Base-by-base conservation (phyloP, 108 stramenopile genomes). In the Aurantiochytrium sp. region DNA sequence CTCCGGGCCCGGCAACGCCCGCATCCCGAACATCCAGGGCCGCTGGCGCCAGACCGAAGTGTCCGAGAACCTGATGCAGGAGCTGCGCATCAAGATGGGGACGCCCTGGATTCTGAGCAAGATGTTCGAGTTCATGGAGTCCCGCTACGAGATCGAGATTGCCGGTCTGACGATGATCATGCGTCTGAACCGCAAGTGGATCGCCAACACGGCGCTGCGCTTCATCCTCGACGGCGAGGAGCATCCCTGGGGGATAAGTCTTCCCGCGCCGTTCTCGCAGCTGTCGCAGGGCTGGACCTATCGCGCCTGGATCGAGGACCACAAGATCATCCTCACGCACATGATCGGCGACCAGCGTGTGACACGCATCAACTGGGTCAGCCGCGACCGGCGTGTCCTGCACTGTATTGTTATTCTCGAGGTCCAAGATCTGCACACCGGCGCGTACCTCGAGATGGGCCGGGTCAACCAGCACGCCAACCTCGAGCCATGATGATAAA, bases 111-210 rank as follows among this genome's bases (percentile, higher is more conserved):
- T 81, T 42, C 32, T 81, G 30, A 81, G 73, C 45, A 81, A 81
- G 32, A 81, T 81, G 73, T 81, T 81, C 30, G 73, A 81, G 30
- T 81, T 81, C 24, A 81, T 81, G 73, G 73, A 81, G 73, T 81
- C 73, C 42, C 39, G 73, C 6, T 81, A 48, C 1, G 73, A 81
- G 45, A 81, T 81, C 24, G 73, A 81, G 45, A 41, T 48, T 48
- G 42, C n/a, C 0, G 73, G 73, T 48, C 17, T 81, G 45, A 24
- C 6, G 21, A 48, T 81, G 73, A 48, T 48, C n/a, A 81, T 30
- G 24, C 73, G 73, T 2, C 45, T 81, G 21, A 81, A 81, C 45
- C 73, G 73, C 73, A 81, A 81, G 39, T 81, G 73, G 73, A 81
- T 81, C 30, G 8, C 73, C n/a, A 81, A 81, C 45, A 81, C 73